Evolutionary conservation across 768 basidiomycete genomes (phyloP).

Genomic region (Lentinula detonsa): DNA sequence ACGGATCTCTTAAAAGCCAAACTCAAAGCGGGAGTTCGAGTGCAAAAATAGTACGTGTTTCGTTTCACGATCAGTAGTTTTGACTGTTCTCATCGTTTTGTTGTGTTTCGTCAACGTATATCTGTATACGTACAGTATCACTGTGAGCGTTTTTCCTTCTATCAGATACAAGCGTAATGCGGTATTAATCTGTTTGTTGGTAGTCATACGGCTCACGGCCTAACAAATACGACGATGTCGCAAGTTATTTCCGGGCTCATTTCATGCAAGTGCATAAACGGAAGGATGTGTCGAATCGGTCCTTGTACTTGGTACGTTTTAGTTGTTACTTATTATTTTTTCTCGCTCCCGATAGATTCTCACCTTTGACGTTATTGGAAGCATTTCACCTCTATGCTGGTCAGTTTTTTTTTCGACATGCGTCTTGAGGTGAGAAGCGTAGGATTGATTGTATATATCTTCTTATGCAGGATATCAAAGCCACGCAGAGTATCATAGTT

Average conservation of each 20-base stretch:
- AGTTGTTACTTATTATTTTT: slow-evolving; percentile 8
- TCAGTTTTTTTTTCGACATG: slow-evolving; percentile 16
- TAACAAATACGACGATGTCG: slow-evolving; percentile 64
- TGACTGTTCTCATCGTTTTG: background rate
- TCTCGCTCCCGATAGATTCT: background rate
- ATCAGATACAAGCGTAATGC: background rate
- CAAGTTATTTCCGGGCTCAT: slow-evolving; percentile 81
- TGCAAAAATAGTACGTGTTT: slow-evolving; percentile 68
- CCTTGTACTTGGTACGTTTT: slow-evolving; percentile 56
- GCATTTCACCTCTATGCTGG: slow-evolving; percentile 73
- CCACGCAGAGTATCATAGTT: slow-evolving; percentile 60
- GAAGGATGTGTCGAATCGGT: slow-evolving; percentile 53
- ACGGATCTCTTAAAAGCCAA: slow-evolving; percentile 71
- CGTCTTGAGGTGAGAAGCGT: background rate
- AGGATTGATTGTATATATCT: background rate
- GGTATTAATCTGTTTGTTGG: background rate
- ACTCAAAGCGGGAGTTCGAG: slow-evolving; percentile 56
- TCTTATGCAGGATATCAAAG: slow-evolving; percentile 53
- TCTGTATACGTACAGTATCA: slow-evolving; percentile 43
- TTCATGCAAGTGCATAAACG: slow-evolving; percentile 68
- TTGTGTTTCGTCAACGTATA: background rate
- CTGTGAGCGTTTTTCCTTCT: slow-evolving; percentile 14
- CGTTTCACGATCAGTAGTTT: background rate
- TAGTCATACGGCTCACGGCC: slow-evolving; percentile 58
- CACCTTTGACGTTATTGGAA: slow-evolving; percentile 16